Evolutionary conservation across 495 filamentous ascomycete species (phyloP).

Genomic region (Darksidea phi): DNA sequence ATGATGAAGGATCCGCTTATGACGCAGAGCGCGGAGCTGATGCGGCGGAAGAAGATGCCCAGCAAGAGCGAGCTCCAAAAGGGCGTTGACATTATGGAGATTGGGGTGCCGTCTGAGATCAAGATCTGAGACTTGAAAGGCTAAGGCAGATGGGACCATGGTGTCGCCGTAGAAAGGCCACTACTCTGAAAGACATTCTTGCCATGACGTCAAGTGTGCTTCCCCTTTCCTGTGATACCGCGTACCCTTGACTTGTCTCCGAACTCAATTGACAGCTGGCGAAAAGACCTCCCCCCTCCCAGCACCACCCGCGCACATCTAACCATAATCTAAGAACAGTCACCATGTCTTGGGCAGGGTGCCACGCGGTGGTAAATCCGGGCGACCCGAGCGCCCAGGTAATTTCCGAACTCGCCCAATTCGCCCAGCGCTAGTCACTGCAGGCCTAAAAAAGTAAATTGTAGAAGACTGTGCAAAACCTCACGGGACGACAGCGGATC

Average conservation of each 20-base stretch:
- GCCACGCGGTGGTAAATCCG: too few relatives aligned
- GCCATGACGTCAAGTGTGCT: too few relatives aligned
- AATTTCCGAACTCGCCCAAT: conserved; percentile 22
- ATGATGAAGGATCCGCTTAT: conserved; percentile 91
- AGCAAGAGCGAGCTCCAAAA: conserved; percentile 70
- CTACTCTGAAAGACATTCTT: too few relatives aligned
- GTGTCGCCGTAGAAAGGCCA: too few relatives aligned
- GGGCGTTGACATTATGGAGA: conserved; percentile 70
- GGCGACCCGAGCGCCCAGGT: not conserved
- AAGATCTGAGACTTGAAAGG: conserved; percentile 44
- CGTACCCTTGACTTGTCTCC: too few relatives aligned
- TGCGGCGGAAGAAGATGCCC: conserved; percentile 80
- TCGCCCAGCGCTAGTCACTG: conserved; percentile 6
- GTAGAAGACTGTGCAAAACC: not conserved
- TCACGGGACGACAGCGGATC: not conserved
- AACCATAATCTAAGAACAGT: too few relatives aligned
- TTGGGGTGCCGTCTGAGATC: conserved; percentile 55
- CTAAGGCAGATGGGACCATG: not conserved
- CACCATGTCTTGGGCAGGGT: too few relatives aligned
- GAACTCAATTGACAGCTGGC: too few relatives aligned
- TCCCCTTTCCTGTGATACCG: too few relatives aligned
- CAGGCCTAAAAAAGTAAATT: conserved; percentile 10
- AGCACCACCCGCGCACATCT: too few relatives aligned
- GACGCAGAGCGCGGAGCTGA: conserved; percentile 78
- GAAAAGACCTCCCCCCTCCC: too few relatives aligned